A percentile compares a stretch with the other conserved stretches of the same genome.
phyloP scores from a whole-genome alignment of 371 early-diverging fungal genomes.

The Chytridium lagenaria region DNA sequence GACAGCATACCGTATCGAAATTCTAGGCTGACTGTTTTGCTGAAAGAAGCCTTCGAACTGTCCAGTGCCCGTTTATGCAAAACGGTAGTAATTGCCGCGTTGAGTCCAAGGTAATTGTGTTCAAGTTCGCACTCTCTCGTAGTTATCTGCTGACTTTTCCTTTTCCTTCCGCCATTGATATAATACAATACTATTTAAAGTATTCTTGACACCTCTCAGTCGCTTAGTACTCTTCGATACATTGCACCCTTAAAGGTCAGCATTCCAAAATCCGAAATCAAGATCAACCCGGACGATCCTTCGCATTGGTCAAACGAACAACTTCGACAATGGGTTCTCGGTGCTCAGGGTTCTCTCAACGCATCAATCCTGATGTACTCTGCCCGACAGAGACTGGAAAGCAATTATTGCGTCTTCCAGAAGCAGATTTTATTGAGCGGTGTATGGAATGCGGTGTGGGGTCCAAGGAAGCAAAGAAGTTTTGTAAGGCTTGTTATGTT shows the following conservation, averaged over 20 bases:
- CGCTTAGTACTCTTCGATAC: slow-evolving; percentile 51
- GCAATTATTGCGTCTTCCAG: slow-evolving; percentile 43
- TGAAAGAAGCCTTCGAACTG: slow-evolving; percentile 55
- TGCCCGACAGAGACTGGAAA: slow-evolving; percentile 49
- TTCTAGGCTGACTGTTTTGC: slow-evolving; percentile 49
- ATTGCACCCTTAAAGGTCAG: slow-evolving; percentile 41
- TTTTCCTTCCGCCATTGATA: too few relatives aligned
- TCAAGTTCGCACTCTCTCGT: not conserved
- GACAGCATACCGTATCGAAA: slow-evolving; percentile 51
- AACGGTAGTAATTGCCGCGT: slow-evolving; percentile 52
- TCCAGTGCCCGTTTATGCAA: slow-evolving; percentile 33
- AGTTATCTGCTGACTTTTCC: not conserved
- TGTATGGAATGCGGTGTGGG: slow-evolving; percentile 30
- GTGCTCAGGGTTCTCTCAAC: not conserved
- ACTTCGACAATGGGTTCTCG: slow-evolving; percentile 33
- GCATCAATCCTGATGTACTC: slow-evolving; percentile 33
- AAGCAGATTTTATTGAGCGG: slow-evolving; percentile 43
- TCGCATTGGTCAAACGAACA: slow-evolving; percentile 43
- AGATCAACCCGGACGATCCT: slow-evolving; percentile 40
- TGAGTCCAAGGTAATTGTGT: slow-evolving; percentile 40
- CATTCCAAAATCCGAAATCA: slow-evolving; percentile 19
- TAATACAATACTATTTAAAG: not conserved
- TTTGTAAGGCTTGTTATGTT: slow-evolving; percentile 23
- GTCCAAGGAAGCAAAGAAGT: slow-evolving; percentile 33
- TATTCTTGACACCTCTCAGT: slow-evolving; percentile 42